These are phyloP conservation scores for Allantophomopsis lycopodina DNA, from an alignment of 2,329 filamentous ascomycete genomes.

Conservation along the genomic window DNA sequence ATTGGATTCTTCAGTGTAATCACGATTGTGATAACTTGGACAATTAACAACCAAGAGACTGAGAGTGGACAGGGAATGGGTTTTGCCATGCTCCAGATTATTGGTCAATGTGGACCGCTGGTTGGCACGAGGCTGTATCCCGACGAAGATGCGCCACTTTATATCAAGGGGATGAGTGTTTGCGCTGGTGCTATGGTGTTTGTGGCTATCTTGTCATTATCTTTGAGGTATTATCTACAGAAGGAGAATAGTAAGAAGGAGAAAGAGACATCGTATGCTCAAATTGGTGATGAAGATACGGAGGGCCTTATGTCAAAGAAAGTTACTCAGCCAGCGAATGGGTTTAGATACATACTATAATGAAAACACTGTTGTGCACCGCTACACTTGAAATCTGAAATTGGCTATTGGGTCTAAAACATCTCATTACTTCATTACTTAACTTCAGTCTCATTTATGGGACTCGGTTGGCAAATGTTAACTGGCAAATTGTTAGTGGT, in stretches of 20 bases:
- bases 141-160: conserved; percentile 30
- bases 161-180: conserved; percentile 31
- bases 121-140: conserved; percentile 41
- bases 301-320: background rate
- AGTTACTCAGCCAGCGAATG: background rate
- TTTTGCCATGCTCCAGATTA: conserved; percentile 66
- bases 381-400: no score
- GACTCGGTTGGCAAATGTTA: no score
- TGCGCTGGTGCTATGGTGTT: conserved; percentile 34
- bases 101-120: conserved; percentile 34
- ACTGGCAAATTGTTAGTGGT: no score
- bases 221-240: conserved; percentile 22
- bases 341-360: conserved; percentile 1
- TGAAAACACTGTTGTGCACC: no score
- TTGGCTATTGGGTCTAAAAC: no score
- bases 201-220: conserved; percentile 26
- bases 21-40: conserved; percentile 78
- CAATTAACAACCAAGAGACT: conserved; percentile 68
- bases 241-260: conserved; percentile 10
- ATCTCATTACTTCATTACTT: no score
- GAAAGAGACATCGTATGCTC: conserved; percentile 5
- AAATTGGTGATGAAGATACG: conserved; percentile 6
- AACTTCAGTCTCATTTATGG: no score
- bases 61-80: conserved; percentile 59
- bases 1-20: conserved; percentile 76